Base-by-base conservation (phyloP, 306 rosid species). In the Cyamopsis tetragonoloba region DNA sequence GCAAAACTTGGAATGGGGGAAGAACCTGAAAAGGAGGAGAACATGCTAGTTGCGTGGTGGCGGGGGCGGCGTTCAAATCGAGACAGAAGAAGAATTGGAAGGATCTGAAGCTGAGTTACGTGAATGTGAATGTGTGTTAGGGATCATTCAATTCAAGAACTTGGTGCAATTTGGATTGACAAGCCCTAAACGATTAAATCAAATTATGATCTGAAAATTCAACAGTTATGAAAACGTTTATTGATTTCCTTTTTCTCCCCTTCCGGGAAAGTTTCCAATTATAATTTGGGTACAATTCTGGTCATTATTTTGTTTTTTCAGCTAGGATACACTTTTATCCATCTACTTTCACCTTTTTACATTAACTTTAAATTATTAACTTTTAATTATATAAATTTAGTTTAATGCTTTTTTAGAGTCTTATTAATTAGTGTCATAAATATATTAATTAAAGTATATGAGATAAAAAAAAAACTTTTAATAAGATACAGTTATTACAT, bases 11-110 rank as follows among this genome's bases (percentile, higher is more conserved):
- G 57, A 24, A n/a, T 19, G 2, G 38, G 6, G 11, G 30, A 38
- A 43, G 48, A 59, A 75, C 80, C 75, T 68, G 75, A 22, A 13
- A 59, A 12, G 53, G 5, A 58, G 37, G 55, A 28, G 10, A 75
- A 39, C 80, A 68, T 49, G 75, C 70, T 68, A 57, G 26, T 18
- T 46, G 3, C 19, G 55, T 10, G 57, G 37, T 5, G 51, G 48
- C 6, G 27, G 14, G 4, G 50, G 42, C 5, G 37, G 14, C 6
- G 47, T 30, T 28, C 8, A 28, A 42, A 26, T 4, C 1, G 20
- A 57, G 12, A 9, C 2, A 27, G 24, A 20, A 12, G 6, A 5
- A 59, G 31, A 26, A 12, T 22, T 14, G 50, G 59, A 48, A 34
- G 28, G 49, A 22, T 34, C 47, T 20, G 31, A 10, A 4, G 7